Evolutionary conservation across 2,329 filamentous ascomycete species (phyloP).

Genomic region (Daldinia sp.): DNA sequence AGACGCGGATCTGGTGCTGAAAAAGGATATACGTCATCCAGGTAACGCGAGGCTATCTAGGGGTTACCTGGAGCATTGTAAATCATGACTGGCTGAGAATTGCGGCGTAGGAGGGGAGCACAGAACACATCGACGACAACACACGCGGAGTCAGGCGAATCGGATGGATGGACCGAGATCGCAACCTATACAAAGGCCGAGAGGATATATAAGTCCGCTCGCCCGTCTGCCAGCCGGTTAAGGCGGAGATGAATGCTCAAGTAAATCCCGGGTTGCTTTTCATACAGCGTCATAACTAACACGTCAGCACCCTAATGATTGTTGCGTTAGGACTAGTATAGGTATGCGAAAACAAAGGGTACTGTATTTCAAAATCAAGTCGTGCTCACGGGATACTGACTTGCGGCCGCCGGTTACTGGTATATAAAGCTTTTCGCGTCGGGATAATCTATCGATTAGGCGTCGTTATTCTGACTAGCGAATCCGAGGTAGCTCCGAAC

Average conservation of each 20-base stretch:
- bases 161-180: neutral
- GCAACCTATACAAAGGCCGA: too few relatives aligned
- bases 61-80: neutral
- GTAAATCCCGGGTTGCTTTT: conserved; percentile 1
- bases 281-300: too few relatives aligned
- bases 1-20: neutral
- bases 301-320: too few relatives aligned
- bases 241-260: neutral
- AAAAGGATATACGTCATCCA: neutral
- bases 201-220: neutral
- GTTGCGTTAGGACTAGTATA: too few relatives aligned
- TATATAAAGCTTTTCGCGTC: too few relatives aligned
- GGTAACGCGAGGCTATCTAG: neutral
- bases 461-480: too few relatives aligned
- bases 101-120: neutral
- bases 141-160: neutral
- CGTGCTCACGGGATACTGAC: too few relatives aligned
- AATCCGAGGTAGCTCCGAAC: too few relatives aligned
- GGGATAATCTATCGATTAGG: too few relatives aligned
- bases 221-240: neutral
- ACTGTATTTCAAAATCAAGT: too few relatives aligned
- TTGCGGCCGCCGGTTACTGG: too few relatives aligned
- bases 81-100: neutral
- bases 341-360: too few relatives aligned
- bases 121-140: neutral